Percentiles rank a stretch among this genome's conserved stretches.
Evolutionary conservation across 2,329 filamentous ascomycete genomes (phyloP).

Genomic region (Saccharata proteae): DNA sequence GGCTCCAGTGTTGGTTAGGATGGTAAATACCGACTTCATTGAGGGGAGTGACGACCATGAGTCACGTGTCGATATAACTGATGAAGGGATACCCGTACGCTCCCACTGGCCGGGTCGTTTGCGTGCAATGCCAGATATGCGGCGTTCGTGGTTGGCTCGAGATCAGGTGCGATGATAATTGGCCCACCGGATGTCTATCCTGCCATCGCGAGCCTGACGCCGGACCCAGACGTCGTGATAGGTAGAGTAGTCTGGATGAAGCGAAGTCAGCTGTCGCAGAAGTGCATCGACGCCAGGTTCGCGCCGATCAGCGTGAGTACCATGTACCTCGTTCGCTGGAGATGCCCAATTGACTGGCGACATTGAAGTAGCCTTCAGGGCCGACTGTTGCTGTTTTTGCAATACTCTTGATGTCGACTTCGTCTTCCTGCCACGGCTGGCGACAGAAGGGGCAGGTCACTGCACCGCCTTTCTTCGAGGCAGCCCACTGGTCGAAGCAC

Average conservation of each 20-base stretch:
- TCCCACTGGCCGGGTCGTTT: too few species aligned
- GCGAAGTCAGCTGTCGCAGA: slow-evolving; percentile 2
- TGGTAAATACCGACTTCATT: too few species aligned
- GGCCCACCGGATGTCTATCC: too few species aligned
- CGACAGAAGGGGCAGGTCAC: slow-evolving; percentile 53
- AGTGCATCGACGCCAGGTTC: neutral
- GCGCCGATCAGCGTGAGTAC: neutral
- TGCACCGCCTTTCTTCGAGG: slow-evolving; percentile 14
- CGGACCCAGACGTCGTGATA: slow-evolving; percentile 13
- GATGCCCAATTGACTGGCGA: slow-evolving; percentile 49
- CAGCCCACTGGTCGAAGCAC: slow-evolving; percentile 39
- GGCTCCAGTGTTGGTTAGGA: too few species aligned
- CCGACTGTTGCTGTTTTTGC: slow-evolving; percentile 29
- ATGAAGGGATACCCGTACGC: too few species aligned
- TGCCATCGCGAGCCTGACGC: slow-evolving; percentile 6
- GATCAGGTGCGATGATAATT: too few species aligned
- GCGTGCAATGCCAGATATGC: too few species aligned
- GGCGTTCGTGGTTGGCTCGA: too few species aligned
- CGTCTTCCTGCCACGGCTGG: slow-evolving; percentile 40
- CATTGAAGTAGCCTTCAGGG: slow-evolving; percentile 49
- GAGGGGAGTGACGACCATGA: too few species aligned
- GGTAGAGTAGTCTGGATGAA: slow-evolving; percentile 11
- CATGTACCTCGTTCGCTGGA: slow-evolving; percentile 37
- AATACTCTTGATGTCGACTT: slow-evolving; percentile 34
- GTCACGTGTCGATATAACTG: too few species aligned